phyloP scores from a whole-genome alignment of 208 protist species.

The Phytomonas sp. region DNA sequence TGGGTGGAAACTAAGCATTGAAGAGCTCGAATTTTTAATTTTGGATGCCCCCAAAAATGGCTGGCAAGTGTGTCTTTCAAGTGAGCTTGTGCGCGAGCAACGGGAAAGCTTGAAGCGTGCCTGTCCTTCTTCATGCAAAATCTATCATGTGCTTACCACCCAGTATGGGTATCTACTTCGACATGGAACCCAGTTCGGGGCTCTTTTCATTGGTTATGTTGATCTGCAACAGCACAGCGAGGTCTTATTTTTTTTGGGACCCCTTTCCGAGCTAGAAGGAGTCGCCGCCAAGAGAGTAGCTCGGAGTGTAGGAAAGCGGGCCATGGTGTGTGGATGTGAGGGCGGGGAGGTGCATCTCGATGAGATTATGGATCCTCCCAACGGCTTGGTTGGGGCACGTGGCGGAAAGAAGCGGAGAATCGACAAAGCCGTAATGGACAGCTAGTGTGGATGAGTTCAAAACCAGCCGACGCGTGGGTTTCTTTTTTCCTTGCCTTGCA shows the following conservation, averaged over 20 bases:
- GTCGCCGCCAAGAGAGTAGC: conserved; percentile 37
- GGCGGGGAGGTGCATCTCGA: neutral
- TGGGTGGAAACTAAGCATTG: conserved; percentile 32
- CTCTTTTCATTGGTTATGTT: conserved; percentile 56
- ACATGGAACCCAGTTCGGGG: conserved; percentile 57
- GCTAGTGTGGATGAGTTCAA: too few species aligned
- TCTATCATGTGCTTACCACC: conserved; percentile 39
- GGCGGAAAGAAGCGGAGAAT: too few species aligned
- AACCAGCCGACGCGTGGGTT: too few species aligned
- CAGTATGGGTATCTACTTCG: conserved; percentile 31
- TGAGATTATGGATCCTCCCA: too few species aligned
- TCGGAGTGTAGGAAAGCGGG: conserved; percentile 45
- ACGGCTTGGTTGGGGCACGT: too few species aligned
- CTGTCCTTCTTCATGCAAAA: conserved; percentile 26
- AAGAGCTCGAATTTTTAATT: conserved; percentile 42
- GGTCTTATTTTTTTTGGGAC: conserved; percentile 42
- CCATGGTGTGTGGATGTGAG: conserved; percentile 7
- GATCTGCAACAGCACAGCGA: conserved; percentile 30
- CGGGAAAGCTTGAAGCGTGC: conserved; percentile 12
- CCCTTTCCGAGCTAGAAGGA: conserved; percentile 27
- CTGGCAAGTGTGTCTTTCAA: neutral
- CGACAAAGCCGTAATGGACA: too few species aligned
- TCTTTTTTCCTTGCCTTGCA: too few species aligned
- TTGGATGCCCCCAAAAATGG: neutral
- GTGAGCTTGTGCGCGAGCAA: neutral